These are phyloP conservation scores for Stylonectria norvegica DNA, from an alignment of 2,329 filamentous ascomycete genomes.

Conservation along the genomic window DNA sequence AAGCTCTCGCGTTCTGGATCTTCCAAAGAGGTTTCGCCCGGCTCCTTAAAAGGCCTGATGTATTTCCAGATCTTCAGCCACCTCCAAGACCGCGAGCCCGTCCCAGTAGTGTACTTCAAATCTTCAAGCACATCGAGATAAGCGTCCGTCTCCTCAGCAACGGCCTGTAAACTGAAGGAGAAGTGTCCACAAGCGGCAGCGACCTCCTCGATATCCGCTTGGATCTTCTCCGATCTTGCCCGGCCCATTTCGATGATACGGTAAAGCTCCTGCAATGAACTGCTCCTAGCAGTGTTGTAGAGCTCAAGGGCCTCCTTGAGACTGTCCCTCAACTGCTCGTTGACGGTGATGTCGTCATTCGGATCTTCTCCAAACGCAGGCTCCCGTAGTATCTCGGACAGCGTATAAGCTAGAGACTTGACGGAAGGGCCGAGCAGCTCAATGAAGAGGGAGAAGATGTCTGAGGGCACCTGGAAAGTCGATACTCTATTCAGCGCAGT, in stretches of 20 bases:
- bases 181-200: constrained; percentile 98
- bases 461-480: constrained; percentile 60
- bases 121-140: constrained; percentile 85
- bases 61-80: constrained; percentile 78
- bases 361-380: constrained; percentile 73
- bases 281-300: constrained; percentile 71
- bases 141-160: constrained; percentile 82
- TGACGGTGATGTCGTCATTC: constrained; percentile 66
- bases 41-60: constrained; percentile 8
- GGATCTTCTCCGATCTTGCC: constrained; percentile 66
- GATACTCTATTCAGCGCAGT: constrained; percentile 29
- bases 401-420: constrained; percentile 89
- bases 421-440: constrained; percentile 85
- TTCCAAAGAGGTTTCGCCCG: constrained; percentile 16
- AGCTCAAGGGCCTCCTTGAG: constrained; percentile 75
- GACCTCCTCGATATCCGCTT: constrained; percentile 95
- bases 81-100: constrained; percentile 66
- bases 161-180: constrained; percentile 84
- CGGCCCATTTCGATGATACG: constrained; percentile 70
- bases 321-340: constrained; percentile 76
- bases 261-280: constrained; percentile 78
- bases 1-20: constrained; percentile 44
- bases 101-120: constrained; percentile 67
- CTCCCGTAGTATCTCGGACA: constrained; percentile 84
- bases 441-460: constrained; percentile 92